Conservation (phyloP, 1,284 basidiomycete genomes). For the Rhodotorula sp. region DNA sequence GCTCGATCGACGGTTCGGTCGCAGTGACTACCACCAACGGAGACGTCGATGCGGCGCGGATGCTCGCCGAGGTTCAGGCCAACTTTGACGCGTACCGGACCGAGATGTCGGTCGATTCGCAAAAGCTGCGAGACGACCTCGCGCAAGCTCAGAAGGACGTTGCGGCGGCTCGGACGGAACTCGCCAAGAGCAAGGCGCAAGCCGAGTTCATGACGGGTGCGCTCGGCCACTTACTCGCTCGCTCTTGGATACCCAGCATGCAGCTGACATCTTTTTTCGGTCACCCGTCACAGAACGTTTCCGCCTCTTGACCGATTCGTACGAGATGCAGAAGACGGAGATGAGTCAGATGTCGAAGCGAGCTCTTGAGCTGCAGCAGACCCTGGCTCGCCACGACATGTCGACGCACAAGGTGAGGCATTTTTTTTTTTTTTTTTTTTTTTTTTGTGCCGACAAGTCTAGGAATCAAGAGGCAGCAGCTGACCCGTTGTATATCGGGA, state of each 20-base stretch:
- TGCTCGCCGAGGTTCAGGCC: slow-evolving; percentile 65
- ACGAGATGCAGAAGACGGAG: slow-evolving; percentile 48
- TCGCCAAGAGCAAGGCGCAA: slow-evolving; percentile 78
- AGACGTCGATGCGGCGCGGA: slow-evolving; percentile 16
- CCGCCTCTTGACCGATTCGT: slow-evolving; percentile 48
- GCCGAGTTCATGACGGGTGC: slow-evolving; percentile 61
- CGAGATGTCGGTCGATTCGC: slow-evolving; percentile 71
- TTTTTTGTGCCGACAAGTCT: slow-evolving; percentile 49
- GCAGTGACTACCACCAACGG: slow-evolving; percentile 49
- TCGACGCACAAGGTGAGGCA: slow-evolving; percentile 49
- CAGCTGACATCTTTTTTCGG: slow-evolving; percentile 2
- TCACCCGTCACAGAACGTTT: slow-evolving; percentile 49
- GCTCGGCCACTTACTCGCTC: slow-evolving; percentile 42
- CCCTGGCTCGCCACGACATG: slow-evolving; percentile 48
- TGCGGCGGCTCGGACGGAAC: slow-evolving; percentile 62
- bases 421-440: slow-evolving; percentile 1
- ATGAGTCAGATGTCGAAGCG: slow-evolving; percentile 46
- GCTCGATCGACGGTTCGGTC: background rate
- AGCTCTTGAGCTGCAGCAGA: slow-evolving; percentile 46
- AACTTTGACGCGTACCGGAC: slow-evolving; percentile 73
- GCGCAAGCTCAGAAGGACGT: slow-evolving; percentile 64
- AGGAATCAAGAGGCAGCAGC: slow-evolving; percentile 49
- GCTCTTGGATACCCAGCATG: slow-evolving; percentile 42
- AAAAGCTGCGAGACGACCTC: slow-evolving; percentile 67
- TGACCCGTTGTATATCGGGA: slow-evolving; percentile 40